Conservation (phyloP, 352 stramenopile species). For the Phytophthora pluvialis region DNA sequence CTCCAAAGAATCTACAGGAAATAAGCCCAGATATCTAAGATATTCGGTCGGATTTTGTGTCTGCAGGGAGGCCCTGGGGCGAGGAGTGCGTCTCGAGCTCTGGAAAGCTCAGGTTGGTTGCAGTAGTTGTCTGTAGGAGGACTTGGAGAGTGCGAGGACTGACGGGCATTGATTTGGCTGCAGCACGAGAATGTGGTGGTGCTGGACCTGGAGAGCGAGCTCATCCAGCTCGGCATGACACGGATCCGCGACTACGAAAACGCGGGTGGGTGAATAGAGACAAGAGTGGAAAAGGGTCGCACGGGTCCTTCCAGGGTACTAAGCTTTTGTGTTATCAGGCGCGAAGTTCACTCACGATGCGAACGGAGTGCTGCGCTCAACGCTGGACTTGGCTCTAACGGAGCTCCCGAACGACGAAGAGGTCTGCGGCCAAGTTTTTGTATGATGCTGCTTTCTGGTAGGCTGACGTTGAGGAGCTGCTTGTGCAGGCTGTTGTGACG, state of each 20-base stretch:
- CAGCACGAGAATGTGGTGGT: constrained; percentile 90
- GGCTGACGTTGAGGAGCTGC: background rate
- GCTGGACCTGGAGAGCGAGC: constrained; percentile 83
- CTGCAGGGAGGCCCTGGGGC: constrained; percentile 72
- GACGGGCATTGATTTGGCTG: background rate
- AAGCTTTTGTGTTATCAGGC: constrained; percentile 31
- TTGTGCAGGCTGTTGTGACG: constrained; percentile 68
- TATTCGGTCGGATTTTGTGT: constrained; percentile 12
- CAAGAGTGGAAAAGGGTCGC: background rate
- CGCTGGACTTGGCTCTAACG: constrained; percentile 75
- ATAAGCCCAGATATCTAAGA: constrained; percentile 2
- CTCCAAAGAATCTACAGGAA: background rate
- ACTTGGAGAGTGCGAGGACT: background rate
- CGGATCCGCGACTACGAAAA: constrained; percentile 82
- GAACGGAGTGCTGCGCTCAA: constrained; percentile 69
- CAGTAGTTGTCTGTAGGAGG: background rate
- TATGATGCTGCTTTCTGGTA: background rate
- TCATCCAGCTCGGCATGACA: constrained; percentile 85
- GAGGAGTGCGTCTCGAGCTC: constrained; percentile 80
- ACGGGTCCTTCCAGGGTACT: background rate
- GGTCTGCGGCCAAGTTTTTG: constrained; percentile 26
- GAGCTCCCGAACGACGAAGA: constrained; percentile 86
- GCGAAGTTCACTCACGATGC: constrained; percentile 77
- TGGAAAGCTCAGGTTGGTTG: constrained; percentile 83
- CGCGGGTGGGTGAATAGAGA: constrained; percentile 38